Evolutionary conservation across 2,329 filamentous ascomycete species (phyloP), one percentile per base, ranked within the genome.

Genomic region (Raffaelea ambrosiae): DNA sequence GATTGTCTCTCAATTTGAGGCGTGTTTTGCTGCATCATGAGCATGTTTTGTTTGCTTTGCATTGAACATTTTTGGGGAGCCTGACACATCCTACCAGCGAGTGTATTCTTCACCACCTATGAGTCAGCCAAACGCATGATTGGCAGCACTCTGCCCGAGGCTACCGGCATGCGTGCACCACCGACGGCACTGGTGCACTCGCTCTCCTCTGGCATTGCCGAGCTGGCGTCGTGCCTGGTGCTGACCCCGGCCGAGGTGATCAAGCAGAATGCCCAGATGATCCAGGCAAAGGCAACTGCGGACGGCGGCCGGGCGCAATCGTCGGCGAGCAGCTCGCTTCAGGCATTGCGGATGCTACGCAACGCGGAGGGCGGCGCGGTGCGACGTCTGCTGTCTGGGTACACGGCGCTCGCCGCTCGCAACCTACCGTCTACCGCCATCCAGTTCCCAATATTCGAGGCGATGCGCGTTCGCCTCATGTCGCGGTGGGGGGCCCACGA

Each of bases 181-280:
- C 86, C 87, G 1, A 71, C 78, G 44, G 81, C 88, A 0, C 54
- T 88, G 10, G 76, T 89, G 48, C 84, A 95, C 61, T 77, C 85
- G 5, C 65, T 77, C 3, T 84, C 88, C 13, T 94, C 88, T 1
- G 83, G 81, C 2, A 67, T 80, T 16, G 90, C 84, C 1, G 90
- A 96, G 65, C 77, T 89, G 55, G 86, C 88, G 3, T 90, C 88
- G 5, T 95, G 90, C 61, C 73, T 88, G 19, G 86, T 95, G 51
- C 77, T 95, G 33, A 91, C 89, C 0, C 90, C 89, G 0, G 88
- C 88, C 14, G 89, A 95, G 63, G 87, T 95, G 8, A 79, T 95
- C 53, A 95, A 96, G 68, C 89, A 95, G 62, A 95, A 95, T 64
- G 88, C 90, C 0, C 89, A 95, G 64, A 89, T 95, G 76, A 71